These are phyloP conservation scores for Leccinum sublutescens DNA, from an alignment of 768 basidiomycete species.

Conservation along the genomic window DNA sequence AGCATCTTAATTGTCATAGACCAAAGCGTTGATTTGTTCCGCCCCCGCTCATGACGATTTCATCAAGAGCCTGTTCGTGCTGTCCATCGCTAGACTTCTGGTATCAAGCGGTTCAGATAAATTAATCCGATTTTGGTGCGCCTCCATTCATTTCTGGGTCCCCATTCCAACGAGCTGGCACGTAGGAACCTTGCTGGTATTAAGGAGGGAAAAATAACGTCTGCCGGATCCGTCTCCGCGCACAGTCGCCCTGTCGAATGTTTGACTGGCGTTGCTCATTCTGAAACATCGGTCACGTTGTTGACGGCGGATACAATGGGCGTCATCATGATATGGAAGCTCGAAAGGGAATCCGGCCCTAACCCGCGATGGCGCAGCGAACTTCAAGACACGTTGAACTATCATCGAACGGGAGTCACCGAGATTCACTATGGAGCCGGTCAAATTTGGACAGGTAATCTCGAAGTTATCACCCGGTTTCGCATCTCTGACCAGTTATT, in stretches of 20 bases:
- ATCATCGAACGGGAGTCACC: constrained; percentile 84
- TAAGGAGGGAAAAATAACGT: constrained; percentile 40
- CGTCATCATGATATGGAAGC: constrained; percentile 75
- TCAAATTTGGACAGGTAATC: constrained; percentile 85
- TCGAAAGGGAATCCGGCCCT: constrained; percentile 42
- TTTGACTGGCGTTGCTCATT: constrained; percentile 53
- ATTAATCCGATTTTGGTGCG: constrained; percentile 81
- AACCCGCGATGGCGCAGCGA: constrained; percentile 50
- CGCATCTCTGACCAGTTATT: constrained; percentile 1
- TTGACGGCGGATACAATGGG: constrained; percentile 95
- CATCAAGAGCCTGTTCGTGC: constrained; percentile 76
- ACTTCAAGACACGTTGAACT: constrained; percentile 52
- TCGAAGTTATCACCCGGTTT: neutral
- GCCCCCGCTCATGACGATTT: constrained; percentile 86
- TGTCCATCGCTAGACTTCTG: constrained; percentile 64
- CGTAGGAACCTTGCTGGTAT: constrained; percentile 62
- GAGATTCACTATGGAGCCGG: constrained; percentile 65
- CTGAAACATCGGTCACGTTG: constrained; percentile 49
- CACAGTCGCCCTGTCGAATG: constrained; percentile 90
- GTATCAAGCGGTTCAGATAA: constrained; percentile 92
- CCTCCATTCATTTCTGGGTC: neutral
- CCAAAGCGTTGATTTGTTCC: constrained; percentile 64
- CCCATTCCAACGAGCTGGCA: neutral
- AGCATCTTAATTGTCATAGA: constrained; percentile 42
- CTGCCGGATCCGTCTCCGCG: constrained; percentile 68